Percentiles rank a stretch among this genome's conserved stretches.
These are phyloP conservation scores for Tolypocladium album DNA, from an alignment of 2,329 filamentous ascomycete genomes.

Conservation along the genomic window DNA sequence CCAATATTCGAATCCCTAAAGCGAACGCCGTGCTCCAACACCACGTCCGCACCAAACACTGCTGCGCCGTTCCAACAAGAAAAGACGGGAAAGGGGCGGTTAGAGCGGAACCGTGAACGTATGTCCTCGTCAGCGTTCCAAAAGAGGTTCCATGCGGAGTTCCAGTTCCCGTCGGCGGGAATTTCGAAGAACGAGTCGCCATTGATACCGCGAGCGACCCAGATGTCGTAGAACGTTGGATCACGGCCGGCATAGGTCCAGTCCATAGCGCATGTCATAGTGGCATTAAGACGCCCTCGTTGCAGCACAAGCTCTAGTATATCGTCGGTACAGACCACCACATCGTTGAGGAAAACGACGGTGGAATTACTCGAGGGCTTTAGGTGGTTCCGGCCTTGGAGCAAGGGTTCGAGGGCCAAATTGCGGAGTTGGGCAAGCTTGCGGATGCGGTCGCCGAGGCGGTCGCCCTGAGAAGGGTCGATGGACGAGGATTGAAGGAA, in stretches of 20 bases:
- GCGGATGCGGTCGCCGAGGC: neutral
- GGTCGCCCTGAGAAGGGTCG: neutral
- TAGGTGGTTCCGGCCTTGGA: neutral
- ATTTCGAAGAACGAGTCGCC: slow-evolving; percentile 47
- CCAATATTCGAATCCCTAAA: neutral
- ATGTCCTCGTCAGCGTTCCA: slow-evolving; percentile 32
- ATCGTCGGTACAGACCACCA: slow-evolving; percentile 41
- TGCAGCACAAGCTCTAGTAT: slow-evolving; percentile 46
- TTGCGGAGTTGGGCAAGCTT: neutral
- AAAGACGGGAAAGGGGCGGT: slow-evolving; percentile 47
- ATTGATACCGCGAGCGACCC: slow-evolving; percentile 39
- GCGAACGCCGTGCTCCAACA: neutral
- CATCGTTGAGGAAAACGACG: slow-evolving; percentile 43
- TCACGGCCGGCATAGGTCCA: slow-evolving; percentile 35
- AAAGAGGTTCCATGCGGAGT: slow-evolving; percentile 39
- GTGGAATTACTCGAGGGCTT: slow-evolving; percentile 10
- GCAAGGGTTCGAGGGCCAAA: neutral
- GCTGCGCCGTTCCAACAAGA: slow-evolving; percentile 50
- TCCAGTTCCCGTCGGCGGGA: slow-evolving; percentile 36
- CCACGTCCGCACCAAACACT: neutral
- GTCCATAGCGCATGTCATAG: slow-evolving; percentile 50
- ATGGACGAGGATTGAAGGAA: neutral
- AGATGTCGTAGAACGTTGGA: slow-evolving; percentile 46
- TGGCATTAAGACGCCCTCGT: slow-evolving; percentile 30
- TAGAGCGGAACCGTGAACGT: slow-evolving; percentile 17